phyloP scores from a whole-genome alignment of 345 rosid species.

The Eucalyptus virginea region DNA sequence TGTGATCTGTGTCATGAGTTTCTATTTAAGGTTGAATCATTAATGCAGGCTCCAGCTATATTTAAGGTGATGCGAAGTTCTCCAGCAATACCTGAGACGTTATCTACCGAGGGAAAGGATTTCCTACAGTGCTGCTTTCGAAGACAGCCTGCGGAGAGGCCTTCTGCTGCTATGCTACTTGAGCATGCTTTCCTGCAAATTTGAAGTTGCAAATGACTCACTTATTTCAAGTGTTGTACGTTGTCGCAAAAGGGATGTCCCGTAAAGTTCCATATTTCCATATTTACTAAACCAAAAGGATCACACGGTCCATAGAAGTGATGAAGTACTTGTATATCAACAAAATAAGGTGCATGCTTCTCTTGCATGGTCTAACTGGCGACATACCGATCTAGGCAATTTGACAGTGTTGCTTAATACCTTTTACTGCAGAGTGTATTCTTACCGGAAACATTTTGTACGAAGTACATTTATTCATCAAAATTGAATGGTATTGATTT shows the following conservation, averaged over 20 bases:
- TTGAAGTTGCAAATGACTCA: background rate
- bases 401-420: too few species aligned
- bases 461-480: background rate
- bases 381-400: too few species aligned
- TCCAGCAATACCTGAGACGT: slow-evolving; percentile 56
- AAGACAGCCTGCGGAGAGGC: slow-evolving; percentile 75
- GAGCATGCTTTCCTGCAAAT: slow-evolving; percentile 59
- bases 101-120: slow-evolving; percentile 74
- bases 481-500: background rate
- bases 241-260: background rate
- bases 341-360: too few species aligned
- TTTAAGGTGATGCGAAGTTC: slow-evolving; percentile 73
- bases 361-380: too few species aligned
- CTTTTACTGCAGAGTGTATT: too few species aligned
- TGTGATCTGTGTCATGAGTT: background rate
- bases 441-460: background rate
- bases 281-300: background rate
- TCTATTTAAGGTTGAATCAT: background rate
- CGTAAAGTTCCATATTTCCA: background rate
- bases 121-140: slow-evolving; percentile 59
- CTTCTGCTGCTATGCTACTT: slow-evolving; percentile 54
- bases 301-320: background rate
- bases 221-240: background rate
- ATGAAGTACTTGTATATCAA: background rate
- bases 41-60: slow-evolving; percentile 76